Conservation (phyloP, 768 basidiomycete genomes). For the Boletus vermiculosoides region DNA sequence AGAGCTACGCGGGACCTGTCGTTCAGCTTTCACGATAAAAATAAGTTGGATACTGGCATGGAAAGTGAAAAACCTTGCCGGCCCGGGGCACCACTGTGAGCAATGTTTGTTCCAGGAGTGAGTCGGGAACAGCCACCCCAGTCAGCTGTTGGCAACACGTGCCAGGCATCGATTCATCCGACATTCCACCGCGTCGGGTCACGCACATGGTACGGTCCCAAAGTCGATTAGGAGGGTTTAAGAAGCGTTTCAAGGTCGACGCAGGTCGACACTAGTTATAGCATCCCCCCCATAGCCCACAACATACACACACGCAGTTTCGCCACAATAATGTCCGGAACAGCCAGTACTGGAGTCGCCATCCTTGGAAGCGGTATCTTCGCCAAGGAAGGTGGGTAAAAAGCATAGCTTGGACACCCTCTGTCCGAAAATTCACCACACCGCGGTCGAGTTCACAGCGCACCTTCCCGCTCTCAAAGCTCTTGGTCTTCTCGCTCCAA, state of each 20-base stretch:
- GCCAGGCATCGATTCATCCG: background rate
- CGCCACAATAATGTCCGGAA: conserved; percentile 36
- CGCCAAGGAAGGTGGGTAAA: conserved; percentile 62
- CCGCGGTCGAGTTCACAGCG: conserved; percentile 42
- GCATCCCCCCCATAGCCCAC: background rate
- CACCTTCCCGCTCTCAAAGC: conserved; percentile 74
- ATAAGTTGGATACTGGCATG: background rate
- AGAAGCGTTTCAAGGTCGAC: background rate
- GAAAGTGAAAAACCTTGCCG: background rate
- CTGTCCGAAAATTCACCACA: conserved; percentile 22
- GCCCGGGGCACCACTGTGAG: too few species aligned
- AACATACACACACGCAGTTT: background rate
- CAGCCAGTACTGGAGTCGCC: conserved; percentile 54
- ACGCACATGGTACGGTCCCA: background rate
- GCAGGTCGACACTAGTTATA: background rate
- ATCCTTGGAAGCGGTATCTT: conserved; percentile 83
- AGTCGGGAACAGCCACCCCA: too few species aligned
- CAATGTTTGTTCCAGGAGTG: background rate
- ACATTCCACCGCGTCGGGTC: background rate
- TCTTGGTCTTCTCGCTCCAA: conserved; percentile 45
- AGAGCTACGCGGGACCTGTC: background rate
- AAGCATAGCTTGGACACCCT: background rate
- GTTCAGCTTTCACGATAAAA: background rate
- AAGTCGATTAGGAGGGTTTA: background rate
- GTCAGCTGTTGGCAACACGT: background rate